These are phyloP conservation scores for Wickerhamomyces canadensis DNA, from an alignment of 805 yeast species.

Conservation along the genomic window DNA sequence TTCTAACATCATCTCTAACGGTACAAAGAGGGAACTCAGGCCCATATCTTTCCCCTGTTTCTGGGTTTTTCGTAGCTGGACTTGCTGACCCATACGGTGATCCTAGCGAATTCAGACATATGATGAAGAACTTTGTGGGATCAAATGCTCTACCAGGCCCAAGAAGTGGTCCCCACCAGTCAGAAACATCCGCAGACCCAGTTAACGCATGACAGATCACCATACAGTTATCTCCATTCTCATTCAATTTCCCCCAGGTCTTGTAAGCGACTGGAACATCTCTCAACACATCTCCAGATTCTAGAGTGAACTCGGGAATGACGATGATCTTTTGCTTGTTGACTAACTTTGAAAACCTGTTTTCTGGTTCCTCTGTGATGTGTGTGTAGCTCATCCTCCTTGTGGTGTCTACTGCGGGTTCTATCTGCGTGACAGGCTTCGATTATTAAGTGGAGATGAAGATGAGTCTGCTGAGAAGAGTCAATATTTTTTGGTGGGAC, in stretches of 20 bases:
- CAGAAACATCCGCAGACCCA: conserved; percentile 91
- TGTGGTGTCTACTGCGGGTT: too few species aligned
- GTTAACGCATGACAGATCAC: conserved; percentile 95
- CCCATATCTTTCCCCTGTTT: conserved; percentile 73
- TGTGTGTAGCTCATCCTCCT: conserved; percentile 2
- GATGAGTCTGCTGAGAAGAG: too few species aligned
- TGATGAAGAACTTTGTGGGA: conserved; percentile 77
- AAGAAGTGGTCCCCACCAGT: conserved; percentile 98
- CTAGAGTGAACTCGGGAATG: conserved; percentile 68
- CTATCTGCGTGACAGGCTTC: too few species aligned
- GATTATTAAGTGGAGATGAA: too few species aligned
- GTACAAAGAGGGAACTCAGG: conserved; percentile 94
- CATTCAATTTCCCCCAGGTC: conserved; percentile 88
- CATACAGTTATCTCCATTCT: conserved; percentile 64
- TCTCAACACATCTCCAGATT: conserved; percentile 68
- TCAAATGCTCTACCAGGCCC: conserved; percentile 88
- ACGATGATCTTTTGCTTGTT: conserved; percentile 73
- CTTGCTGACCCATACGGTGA: conserved; percentile 96
- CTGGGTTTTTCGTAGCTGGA: conserved; percentile 78
- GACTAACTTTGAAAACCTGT: conserved; percentile 68
- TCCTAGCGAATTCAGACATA: conserved; percentile 90
- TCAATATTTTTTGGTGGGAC: too few species aligned
- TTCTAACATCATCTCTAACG: conserved; percentile 83
- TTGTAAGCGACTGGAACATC: conserved; percentile 92
- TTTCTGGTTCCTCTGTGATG: conserved; percentile 38